phyloP scores from a whole-genome alignment of 2,329 filamentous ascomycete species.

The Raffaelea ambrosiae region DNA sequence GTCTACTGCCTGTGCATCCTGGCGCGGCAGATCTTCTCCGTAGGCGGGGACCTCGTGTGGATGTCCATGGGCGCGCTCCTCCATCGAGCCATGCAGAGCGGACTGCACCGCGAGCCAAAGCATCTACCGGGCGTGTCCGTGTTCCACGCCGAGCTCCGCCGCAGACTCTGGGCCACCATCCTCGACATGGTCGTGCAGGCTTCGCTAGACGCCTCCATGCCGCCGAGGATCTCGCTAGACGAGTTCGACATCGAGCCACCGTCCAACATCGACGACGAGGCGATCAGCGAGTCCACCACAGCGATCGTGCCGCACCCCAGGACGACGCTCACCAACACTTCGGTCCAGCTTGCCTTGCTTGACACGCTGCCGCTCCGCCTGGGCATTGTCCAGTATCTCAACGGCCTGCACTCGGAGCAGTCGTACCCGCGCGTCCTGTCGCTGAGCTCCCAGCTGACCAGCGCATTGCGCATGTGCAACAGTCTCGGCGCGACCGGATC shows the following conservation, averaged over 20 bases:
- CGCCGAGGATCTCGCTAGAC: conserved; percentile 26
- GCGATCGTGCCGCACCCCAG: not conserved
- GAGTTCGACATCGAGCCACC: conserved; percentile 32
- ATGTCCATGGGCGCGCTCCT: conserved; percentile 30
- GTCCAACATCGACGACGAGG: conserved; percentile 21
- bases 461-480: not conserved
- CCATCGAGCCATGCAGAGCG: conserved; percentile 34
- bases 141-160: conserved; percentile 28
- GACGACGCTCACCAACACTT: not conserved
- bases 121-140: conserved; percentile 24
- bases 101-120: conserved; percentile 33
- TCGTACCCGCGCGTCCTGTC: not conserved
- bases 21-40: conserved; percentile 29
- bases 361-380: not conserved
- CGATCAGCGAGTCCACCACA: not conserved
- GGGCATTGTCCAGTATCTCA: not conserved
- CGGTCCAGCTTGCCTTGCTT: not conserved
- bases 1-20: conserved; percentile 29
- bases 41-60: conserved; percentile 32
- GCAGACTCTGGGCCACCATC: conserved; percentile 34
- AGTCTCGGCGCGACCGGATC: no score
- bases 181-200: conserved; percentile 30
- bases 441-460: not conserved
- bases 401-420: not conserved
- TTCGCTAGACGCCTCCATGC: conserved; percentile 28